Conservation (phyloP, 169 alveolate genomes). For the Eimeria maxima region DNA sequence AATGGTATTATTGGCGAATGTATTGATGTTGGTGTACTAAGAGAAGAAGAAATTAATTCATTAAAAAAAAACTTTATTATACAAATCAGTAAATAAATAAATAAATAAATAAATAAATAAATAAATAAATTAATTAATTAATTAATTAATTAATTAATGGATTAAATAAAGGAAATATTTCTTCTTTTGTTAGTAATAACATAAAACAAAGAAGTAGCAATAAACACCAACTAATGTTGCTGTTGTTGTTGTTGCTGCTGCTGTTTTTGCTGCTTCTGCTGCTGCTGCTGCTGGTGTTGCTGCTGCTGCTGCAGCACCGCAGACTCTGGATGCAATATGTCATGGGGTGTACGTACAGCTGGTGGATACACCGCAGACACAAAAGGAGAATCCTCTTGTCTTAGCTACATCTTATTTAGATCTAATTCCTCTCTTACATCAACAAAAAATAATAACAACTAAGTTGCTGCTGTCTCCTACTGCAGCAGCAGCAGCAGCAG, state of each 20-base stretch:
- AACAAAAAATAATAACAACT: neutral
- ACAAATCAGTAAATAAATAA: too few species aligned
- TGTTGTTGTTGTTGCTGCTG: neutral
- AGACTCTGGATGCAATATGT: neutral
- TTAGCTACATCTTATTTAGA: neutral
- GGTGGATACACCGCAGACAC: neutral
- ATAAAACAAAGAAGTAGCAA: too few species aligned
- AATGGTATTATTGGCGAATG: too few species aligned
- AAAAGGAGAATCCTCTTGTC: neutral
- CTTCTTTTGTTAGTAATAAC: too few species aligned
- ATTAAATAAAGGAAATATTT: too few species aligned
- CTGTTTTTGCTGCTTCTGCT: neutral
- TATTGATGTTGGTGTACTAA: too few species aligned
- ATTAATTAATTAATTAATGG: too few species aligned
- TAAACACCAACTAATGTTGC: neutral
- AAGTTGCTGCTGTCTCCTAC: neutral
- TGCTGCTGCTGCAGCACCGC: constrained; percentile 44
- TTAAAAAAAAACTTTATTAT: too few species aligned
- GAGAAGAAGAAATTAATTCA: too few species aligned
- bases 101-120: too few species aligned
- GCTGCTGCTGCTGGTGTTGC: neutral
- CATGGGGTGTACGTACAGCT: neutral
- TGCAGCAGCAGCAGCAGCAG: neutral
- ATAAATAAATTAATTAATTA: too few species aligned
- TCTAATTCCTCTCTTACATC: neutral